Conservation (phyloP, 495 filamentous ascomycete genomes). For the Massariosphaeria phaeospora region DNA sequence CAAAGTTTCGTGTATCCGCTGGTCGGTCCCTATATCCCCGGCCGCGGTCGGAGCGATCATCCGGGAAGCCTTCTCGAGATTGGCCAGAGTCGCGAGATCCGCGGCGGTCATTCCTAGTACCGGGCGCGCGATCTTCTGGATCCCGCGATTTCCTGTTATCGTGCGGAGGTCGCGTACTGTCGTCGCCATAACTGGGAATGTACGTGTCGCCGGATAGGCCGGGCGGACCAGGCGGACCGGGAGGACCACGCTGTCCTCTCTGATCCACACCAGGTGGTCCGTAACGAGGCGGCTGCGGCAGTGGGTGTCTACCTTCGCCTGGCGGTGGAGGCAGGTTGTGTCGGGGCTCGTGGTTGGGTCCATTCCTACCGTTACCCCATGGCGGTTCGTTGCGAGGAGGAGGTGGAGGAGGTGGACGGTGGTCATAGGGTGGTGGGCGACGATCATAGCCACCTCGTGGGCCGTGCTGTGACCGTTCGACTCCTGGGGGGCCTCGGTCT, state of each 20-base stretch:
- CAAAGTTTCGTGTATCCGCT: slow-evolving; percentile 17
- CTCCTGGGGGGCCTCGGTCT: slow-evolving; percentile 28
- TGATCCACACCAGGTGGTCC: slow-evolving; percentile 9
- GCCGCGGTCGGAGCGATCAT: slow-evolving; percentile 19
- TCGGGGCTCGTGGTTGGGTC: slow-evolving; percentile 1
- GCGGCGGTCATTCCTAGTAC: slow-evolving; percentile 27
- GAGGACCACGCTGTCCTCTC: slow-evolving; percentile 4
- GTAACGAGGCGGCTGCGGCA: slow-evolving; percentile 31
- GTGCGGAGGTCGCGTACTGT: background rate
- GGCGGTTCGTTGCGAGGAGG: slow-evolving; percentile 28
- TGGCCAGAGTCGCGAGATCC: slow-evolving; percentile 30
- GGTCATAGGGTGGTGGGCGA: slow-evolving; percentile 28
- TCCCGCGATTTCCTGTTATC: slow-evolving; percentile 26
- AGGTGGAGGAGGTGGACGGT: slow-evolving; percentile 34
- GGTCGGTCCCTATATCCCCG: slow-evolving; percentile 27
- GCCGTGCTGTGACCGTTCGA: slow-evolving; percentile 1
- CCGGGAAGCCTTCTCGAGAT: slow-evolving; percentile 21
- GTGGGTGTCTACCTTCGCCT: slow-evolving; percentile 27
- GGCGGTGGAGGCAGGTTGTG: slow-evolving; percentile 28
- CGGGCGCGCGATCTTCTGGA: slow-evolving; percentile 24
- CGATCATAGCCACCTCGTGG: slow-evolving; percentile 25
- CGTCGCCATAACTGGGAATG: slow-evolving; percentile 35
- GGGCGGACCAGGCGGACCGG: background rate
- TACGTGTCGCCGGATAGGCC: slow-evolving; percentile 33
- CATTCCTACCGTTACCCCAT: slow-evolving; percentile 6